A percentile compares a stretch with the other conserved stretches of the same genome.
Conservation (phyloP, 768 basidiomycete genomes). For the Solioccasus polychromus region DNA sequence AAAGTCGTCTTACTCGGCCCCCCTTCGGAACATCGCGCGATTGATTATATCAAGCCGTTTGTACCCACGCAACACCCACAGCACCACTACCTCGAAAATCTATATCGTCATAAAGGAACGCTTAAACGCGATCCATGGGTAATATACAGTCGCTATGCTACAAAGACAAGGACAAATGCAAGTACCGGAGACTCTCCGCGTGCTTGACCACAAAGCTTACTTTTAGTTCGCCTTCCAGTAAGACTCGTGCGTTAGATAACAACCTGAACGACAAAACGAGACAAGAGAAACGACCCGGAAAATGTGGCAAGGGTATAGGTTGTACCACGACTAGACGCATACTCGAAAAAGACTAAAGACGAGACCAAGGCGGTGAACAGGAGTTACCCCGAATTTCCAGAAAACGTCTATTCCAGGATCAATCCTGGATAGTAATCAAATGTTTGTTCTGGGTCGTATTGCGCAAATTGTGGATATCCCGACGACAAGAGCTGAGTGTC, state of each 20-base stretch:
- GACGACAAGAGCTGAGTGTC: conserved; percentile 23
- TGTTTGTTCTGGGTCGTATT: conserved; percentile 21
- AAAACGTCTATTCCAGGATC: conserved; percentile 20
- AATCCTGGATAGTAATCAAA: conserved; percentile 31
- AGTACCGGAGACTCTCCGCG: conserved; percentile 1
- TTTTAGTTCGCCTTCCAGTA: conserved; percentile 5
- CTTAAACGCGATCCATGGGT: conserved; percentile 4
- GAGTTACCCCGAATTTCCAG: not conserved
- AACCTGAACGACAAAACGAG: conserved; percentile 1
- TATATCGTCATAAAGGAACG: conserved; percentile 1
- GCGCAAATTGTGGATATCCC: conserved; percentile 32
- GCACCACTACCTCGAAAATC: not conserved
- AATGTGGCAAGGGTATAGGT: conserved; percentile 15
- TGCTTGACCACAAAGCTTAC: conserved; percentile 9
- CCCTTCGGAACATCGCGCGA: conserved; percentile 1
- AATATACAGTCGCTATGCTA: conserved; percentile 26
- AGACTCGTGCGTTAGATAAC: conserved; percentile 1
- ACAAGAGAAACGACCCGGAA: not conserved
- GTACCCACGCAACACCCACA: conserved; percentile 19
- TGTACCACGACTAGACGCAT: conserved; percentile 12
- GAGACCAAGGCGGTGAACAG: not conserved
- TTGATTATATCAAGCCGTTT: conserved; percentile 15
- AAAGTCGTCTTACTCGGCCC: not conserved
- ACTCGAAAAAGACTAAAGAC: conserved; percentile 8
- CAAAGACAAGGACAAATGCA: conserved; percentile 14